Percentiles rank a stretch among this genome's conserved stretches.
phyloP scores from a whole-genome alignment of 225 moss, liverwort and hornwort species.

The Physcomitrellopsis africana region DNA sequence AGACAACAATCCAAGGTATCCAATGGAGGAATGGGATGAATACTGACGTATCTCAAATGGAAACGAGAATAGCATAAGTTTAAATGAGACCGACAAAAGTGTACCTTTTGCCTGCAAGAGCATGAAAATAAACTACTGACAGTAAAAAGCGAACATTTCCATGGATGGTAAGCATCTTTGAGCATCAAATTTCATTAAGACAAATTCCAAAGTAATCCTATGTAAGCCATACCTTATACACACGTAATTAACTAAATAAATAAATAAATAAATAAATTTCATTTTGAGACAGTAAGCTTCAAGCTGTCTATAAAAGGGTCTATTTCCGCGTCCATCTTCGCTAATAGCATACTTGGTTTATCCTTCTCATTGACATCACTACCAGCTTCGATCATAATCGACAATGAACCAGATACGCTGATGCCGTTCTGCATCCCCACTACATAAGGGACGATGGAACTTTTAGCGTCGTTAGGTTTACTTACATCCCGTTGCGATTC shows the following conservation, averaged over 20 bases:
- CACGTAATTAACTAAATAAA: background rate
- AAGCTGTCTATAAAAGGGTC: constrained; percentile 40
- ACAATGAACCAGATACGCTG: constrained; percentile 44
- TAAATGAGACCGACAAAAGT: too few relatives aligned
- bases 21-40: too few relatives aligned
- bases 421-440: constrained; percentile 35
- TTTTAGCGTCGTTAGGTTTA: constrained; percentile 24
- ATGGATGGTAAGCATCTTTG: too few relatives aligned
- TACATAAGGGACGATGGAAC: constrained; percentile 15
- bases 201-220: background rate
- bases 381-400: constrained; percentile 41
- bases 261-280: background rate
- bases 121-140: too few relatives aligned
- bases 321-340: constrained; percentile 44
- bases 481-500: constrained; percentile 28
- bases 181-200: background rate
- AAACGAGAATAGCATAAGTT: too few relatives aligned
- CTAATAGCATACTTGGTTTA: constrained; percentile 35
- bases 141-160: too few relatives aligned
- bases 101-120: too few relatives aligned
- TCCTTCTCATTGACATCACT: constrained; percentile 35
- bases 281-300: constrained; percentile 37
- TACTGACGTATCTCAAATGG: too few relatives aligned
- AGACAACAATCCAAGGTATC: too few relatives aligned
- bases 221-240: background rate